Evolutionary conservation across 805 yeast species (phyloP), one percentile per base, ranked within the genome.

Genomic region (Candida quercuum): DNA sequence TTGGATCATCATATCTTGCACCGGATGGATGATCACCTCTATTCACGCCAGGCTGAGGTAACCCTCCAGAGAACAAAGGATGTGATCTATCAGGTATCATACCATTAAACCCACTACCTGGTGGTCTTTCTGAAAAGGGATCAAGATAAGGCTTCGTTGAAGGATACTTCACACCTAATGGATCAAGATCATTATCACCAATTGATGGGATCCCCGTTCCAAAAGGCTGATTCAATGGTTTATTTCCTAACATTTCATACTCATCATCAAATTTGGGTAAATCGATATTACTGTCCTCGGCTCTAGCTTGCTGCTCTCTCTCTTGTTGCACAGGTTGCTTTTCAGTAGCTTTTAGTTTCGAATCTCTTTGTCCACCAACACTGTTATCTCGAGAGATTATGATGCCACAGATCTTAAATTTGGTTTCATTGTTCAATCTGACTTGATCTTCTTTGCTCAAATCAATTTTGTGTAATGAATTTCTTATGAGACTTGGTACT

Each of bases 261-360:
- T 29, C 32, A 29, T 29, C 32, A n/a, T 29, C 32, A 29, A 29
- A 29, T 29, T 29, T 29, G 5, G 32, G 32, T 19, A 29, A 29
- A 6, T 29, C 15, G 13, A 29, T 5, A 5, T 18, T 16, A 19
- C n/a, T 13, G n/a, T n/a, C n/a, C n/a, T n/a, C n/a, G n/a, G n/a
- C n/a, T n/a, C n/a, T n/a, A n/a, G n/a, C n/a, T n/a, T n/a, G n/a
- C n/a, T n/a, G 4, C 15, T 29, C 6, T 29, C 20, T 19, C 16
- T 5, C 4, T 18, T 28, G 22, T 10, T 18, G n/a, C 9, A 18
- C 22, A 6, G 17, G 32, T 8, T 9, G 11, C 7, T 6, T 18
- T 28, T 7, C 4, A n/a, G 5, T 9, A 4, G 16, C 10, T 4
- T 17, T 16, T 7, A 17, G 13, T 17, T 17, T 17, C 9, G 13